phyloP scores from a whole-genome alignment of 768 basidiomycete genomes.

The Obba rivulosa region DNA sequence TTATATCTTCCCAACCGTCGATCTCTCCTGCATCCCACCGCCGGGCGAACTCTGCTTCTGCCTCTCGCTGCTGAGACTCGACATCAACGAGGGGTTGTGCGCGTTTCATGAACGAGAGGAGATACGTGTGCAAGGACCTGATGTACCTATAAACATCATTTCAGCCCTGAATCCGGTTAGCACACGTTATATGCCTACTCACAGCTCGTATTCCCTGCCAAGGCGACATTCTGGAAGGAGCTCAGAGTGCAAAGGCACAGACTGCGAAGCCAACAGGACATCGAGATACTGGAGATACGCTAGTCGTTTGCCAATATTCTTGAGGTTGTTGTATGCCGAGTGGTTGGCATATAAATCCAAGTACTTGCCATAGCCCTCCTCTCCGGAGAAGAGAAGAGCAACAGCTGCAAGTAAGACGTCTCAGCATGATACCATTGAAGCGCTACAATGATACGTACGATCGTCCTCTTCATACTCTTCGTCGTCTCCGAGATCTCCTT shows the following conservation, averaged over 20 bases:
- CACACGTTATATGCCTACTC: constrained; percentile 22
- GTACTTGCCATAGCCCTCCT: constrained; percentile 93
- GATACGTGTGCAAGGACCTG: constrained; percentile 72
- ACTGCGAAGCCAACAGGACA: constrained; percentile 63
- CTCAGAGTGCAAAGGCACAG: constrained; percentile 58
- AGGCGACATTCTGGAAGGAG: constrained; percentile 61
- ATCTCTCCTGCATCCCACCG: constrained; percentile 80
- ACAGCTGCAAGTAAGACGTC: constrained; percentile 44
- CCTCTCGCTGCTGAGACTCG: constrained; percentile 58
- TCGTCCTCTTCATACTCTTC: constrained; percentile 83
- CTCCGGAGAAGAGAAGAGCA: constrained; percentile 88
- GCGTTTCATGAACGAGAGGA: constrained; percentile 80
- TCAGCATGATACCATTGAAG: background rate
- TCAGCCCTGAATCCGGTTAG: background rate
- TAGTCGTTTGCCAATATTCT: constrained; percentile 74
- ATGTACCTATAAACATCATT: constrained; percentile 60
- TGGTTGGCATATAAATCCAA: constrained; percentile 90
- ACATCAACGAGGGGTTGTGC: constrained; percentile 81
- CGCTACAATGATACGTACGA: constrained; percentile 48
- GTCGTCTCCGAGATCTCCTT: constrained; percentile 64
- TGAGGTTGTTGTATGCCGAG: constrained; percentile 84
- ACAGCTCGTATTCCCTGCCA: constrained; percentile 79
- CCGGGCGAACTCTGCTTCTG: constrained; percentile 64
- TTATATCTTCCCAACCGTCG: constrained; percentile 63
- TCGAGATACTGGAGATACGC: constrained; percentile 95